A percentile compares a stretch with the other conserved stretches of the same genome.
Evolutionary conservation across 1,139 yeast species (phyloP).

Genomic region (Saccharomyces hybrid): DNA sequence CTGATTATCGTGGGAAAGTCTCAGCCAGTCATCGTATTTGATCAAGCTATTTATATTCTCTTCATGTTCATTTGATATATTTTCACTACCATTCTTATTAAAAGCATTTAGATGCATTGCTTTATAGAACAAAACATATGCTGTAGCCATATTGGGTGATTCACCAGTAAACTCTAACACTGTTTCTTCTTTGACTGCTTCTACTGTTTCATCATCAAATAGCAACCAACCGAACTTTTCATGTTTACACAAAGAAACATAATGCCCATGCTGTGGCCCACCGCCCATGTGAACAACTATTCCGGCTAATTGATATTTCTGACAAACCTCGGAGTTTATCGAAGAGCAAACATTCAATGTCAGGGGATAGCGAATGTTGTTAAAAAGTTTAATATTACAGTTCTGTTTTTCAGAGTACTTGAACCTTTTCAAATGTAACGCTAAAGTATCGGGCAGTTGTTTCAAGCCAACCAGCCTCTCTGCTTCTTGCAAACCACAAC

Average conservation of each 20-base stretch:
- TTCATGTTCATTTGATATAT: slow-evolving; percentile 7
- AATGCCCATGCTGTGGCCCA: slow-evolving; percentile 97
- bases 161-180: slow-evolving; percentile 87
- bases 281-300: slow-evolving; percentile 95
- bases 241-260: slow-evolving; percentile 79
- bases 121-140: slow-evolving; percentile 78
- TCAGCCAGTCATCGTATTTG: slow-evolving; percentile 18
- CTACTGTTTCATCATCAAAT: slow-evolving; percentile 94
- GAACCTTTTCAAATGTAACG: slow-evolving; percentile 83
- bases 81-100: not conserved
- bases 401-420: slow-evolving; percentile 81
- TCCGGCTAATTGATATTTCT: slow-evolving; percentile 72
- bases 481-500: slow-evolving; percentile 91
- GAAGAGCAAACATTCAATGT: slow-evolving; percentile 70
- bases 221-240: slow-evolving; percentile 78
- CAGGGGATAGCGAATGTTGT: slow-evolving; percentile 75
- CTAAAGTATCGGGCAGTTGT: slow-evolving; percentile 67
- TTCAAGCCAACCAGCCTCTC: slow-evolving; percentile 80
- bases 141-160: slow-evolving; percentile 81
- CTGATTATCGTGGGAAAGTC: slow-evolving; percentile 1
- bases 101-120: slow-evolving; percentile 19
- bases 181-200: slow-evolving; percentile 71
- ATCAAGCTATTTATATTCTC: slow-evolving; percentile 22
- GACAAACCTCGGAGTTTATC: slow-evolving; percentile 40
- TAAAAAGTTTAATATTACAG: slow-evolving; percentile 77